Percentiles rank a stretch among this genome's conserved stretches.
These are phyloP conservation scores for Angophora floribunda DNA, from an alignment of 345 rosid genomes.

Conservation along the genomic window DNA sequence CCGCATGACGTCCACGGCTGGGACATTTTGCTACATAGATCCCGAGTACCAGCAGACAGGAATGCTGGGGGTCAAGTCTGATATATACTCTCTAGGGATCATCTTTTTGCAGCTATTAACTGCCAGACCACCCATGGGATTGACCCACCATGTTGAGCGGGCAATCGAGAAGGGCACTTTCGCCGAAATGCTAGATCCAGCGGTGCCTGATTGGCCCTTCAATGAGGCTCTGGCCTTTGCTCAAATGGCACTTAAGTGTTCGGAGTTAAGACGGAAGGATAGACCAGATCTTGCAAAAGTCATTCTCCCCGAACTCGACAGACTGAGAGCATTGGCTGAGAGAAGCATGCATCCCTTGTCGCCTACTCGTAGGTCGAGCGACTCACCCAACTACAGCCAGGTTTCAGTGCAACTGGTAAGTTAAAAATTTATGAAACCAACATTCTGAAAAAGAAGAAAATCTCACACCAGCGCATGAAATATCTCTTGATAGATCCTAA, in stretches of 20 bases:
- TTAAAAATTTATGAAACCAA: background rate
- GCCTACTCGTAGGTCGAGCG: background rate
- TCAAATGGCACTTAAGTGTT: constrained; percentile 1
- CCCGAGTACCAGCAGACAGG: constrained; percentile 13
- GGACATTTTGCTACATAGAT: constrained; percentile 10
- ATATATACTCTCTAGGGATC: constrained; percentile 11
- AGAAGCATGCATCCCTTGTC: background rate
- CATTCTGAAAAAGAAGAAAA: background rate
- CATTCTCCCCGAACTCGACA: constrained; percentile 2
- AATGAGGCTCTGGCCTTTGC: constrained; percentile 1
- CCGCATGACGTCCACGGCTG: constrained; percentile 7
- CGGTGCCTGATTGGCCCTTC: constrained; percentile 1
- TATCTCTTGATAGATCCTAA: background rate
- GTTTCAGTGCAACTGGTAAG: background rate
- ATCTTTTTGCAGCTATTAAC: constrained; percentile 7
- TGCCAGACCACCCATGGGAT: constrained; percentile 8
- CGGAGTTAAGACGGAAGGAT: constrained; percentile 7
- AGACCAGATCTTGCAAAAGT: constrained; percentile 3
- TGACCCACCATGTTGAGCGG: background rate
- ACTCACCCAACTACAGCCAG: background rate
- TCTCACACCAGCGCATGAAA: background rate
- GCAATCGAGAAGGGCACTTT: constrained; percentile 4
- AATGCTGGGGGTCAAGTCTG: constrained; percentile 8
- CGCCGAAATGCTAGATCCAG: constrained; percentile 1
- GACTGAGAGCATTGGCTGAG: constrained; percentile 5